Conservation (phyloP, 163 green algal genomes). For the Scenedesmus sp. region DNA sequence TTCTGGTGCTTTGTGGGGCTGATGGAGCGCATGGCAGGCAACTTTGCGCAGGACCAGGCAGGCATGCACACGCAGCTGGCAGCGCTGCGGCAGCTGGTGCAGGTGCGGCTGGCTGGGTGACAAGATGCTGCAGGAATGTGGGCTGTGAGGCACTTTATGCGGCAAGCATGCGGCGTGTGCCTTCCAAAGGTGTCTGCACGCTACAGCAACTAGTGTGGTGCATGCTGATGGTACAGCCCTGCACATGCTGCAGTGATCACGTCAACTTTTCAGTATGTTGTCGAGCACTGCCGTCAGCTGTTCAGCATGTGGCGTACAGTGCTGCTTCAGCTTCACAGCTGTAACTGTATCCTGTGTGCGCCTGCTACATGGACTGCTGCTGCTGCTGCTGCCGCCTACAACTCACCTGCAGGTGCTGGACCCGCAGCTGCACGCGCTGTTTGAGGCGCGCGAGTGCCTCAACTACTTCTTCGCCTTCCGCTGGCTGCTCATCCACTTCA, state of each 20-base stretch:
- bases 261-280: neutral
- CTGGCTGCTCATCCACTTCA: constrained; percentile 90
- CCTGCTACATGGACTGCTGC: neutral
- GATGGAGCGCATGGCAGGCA: constrained; percentile 57
- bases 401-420: constrained; percentile 39
- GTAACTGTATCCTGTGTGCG: neutral
- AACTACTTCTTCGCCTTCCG: constrained; percentile 94
- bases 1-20: constrained; percentile 68
- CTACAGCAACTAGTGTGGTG: neutral
- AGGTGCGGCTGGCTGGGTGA: constrained; percentile 53
- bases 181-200: neutral
- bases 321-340: neutral
- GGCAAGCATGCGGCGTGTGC: neutral
- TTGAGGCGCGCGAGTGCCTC: constrained; percentile 78
- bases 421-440: constrained; percentile 75
- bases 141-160: neutral
- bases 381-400: neutral
- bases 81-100: constrained; percentile 78
- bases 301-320: too few relatives aligned
- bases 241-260: neutral
- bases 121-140: neutral
- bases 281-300: neutral
- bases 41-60: constrained; percentile 78
- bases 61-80: constrained; percentile 90
- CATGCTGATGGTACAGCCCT: neutral